Evolutionary conservation across 2,329 filamentous ascomycete genomes (phyloP).

Genomic region (Nigrograna mackinnonii): DNA sequence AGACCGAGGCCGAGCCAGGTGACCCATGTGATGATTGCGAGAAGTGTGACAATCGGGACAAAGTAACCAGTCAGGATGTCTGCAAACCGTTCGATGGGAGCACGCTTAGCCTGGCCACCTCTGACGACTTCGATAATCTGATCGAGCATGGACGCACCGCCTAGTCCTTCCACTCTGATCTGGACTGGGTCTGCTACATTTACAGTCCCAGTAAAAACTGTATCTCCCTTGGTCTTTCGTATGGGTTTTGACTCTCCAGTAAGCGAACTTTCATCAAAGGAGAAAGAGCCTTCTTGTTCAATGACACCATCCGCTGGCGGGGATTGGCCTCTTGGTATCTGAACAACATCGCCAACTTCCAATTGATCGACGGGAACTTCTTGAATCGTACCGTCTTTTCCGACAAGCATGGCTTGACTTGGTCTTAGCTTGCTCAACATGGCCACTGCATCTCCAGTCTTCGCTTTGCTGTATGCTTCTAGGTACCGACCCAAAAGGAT

Average conservation of each 20-base stretch:
- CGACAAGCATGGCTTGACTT: slow-evolving; percentile 72
- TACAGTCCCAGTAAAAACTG: slow-evolving; percentile 73
- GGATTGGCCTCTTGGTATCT: slow-evolving; percentile 76
- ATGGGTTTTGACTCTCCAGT: slow-evolving; percentile 77
- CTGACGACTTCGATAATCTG: slow-evolving; percentile 77
- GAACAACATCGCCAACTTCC: slow-evolving; percentile 58
- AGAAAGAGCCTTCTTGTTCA: slow-evolving; percentile 54
- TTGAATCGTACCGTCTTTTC: slow-evolving; percentile 40
- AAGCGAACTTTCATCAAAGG: slow-evolving; percentile 88
- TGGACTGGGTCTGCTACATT: slow-evolving; percentile 69
- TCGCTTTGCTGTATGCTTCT: slow-evolving; percentile 90
- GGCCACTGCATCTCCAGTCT: slow-evolving; percentile 83
- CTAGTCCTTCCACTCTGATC: slow-evolving; percentile 65
- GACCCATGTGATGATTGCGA: slow-evolving; percentile 72
- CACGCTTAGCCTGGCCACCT: slow-evolving; percentile 75
- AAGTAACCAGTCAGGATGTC: slow-evolving; percentile 76
- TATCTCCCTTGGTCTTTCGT: slow-evolving; percentile 64
- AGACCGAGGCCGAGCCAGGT: slow-evolving; percentile 70
- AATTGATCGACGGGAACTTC: slow-evolving; percentile 69
- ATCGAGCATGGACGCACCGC: slow-evolving; percentile 76
- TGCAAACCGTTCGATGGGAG: slow-evolving; percentile 75
- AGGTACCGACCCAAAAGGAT: slow-evolving; percentile 74
- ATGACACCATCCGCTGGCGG: slow-evolving; percentile 81
- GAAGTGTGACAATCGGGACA: slow-evolving; percentile 70
- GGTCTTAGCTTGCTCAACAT: slow-evolving; percentile 80